Base-by-base conservation (phyloP, 306 rosid genomes). In the Citrullus mucosospermus region DNA sequence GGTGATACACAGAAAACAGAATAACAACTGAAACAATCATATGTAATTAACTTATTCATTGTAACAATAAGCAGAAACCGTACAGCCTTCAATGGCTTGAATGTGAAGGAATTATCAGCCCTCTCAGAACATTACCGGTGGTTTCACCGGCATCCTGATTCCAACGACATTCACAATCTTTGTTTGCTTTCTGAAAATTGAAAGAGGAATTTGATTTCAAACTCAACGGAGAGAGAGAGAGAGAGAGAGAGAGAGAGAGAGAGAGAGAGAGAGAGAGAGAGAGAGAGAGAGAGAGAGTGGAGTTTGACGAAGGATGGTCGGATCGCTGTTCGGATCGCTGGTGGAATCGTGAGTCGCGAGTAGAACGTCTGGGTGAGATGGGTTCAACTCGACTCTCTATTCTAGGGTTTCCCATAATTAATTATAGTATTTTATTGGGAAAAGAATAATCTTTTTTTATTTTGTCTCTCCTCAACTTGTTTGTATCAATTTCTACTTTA, bases 271-370 rank as follows among this genome's bases (percentile, higher is more conserved):
- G 70, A 78, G 75, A 30, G 72, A 36, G 22, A 8, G n/a, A 50
- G 55, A 53, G 57, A 53, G 38, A 44, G 36, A 36, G 22, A 8
- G n/a, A 50, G 55, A 53, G 57, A 53, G 38, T 20, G 36, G 55
- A 43, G 70, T 25, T 41, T 30, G 77, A 68, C 41, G 83, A 81
- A 78, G 61, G 43, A n/a, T 32, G 74, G 44, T 62, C 32, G 59
- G 55, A 78, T 78, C 80, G 74, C 68, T 32, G 74, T 30, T 62
- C 32, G 59, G 55, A 78, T 78, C 80, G 74, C 68, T 78, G 73
- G 34, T n/a, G 62, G 80, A 78, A 78, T 78, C 80, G 80, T 50
- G 80, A 78, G 80, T 78, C 61, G 59, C 74, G 74, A 50, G 71
- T 62, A 46, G 30, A 4, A 78, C 80, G 79, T 87, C 46, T 84